phyloP scores from a whole-genome alignment of 495 filamentous ascomycete species.

The Elasticomyces elasticus region DNA sequence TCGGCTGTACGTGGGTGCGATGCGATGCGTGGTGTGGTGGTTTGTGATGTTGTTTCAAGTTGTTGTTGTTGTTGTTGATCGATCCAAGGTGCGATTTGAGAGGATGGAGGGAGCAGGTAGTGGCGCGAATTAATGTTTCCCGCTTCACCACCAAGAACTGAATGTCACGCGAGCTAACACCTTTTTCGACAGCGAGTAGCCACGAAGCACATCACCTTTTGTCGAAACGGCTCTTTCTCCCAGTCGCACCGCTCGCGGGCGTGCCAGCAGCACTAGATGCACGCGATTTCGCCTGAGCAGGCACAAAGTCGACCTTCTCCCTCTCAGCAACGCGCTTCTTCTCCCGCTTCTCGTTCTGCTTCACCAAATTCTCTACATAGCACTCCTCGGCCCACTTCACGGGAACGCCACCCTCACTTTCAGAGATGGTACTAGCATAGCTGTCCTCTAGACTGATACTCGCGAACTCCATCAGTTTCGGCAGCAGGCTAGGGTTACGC shows the following conservation, averaged over 20 bases:
- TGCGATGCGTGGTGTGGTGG: no score
- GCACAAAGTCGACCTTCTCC: conserved; percentile 68
- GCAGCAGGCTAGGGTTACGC: conserved; percentile 68
- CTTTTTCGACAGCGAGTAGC: background rate
- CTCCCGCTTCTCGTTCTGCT: conserved; percentile 50
- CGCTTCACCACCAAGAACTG: no score
- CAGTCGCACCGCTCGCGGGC: background rate
- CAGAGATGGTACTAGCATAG: conserved; percentile 63
- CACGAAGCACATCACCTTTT: background rate
- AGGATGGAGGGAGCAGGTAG: no score
- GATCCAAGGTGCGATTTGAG: no score
- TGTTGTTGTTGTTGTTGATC: no score
- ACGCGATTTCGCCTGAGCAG: conserved; percentile 28
- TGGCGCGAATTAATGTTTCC: no score
- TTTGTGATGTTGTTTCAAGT: no score
- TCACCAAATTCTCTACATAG: conserved; percentile 62
- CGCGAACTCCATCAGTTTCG: conserved; percentile 72
- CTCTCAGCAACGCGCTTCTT: conserved; percentile 45
- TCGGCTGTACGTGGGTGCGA: no score
- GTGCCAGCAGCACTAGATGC: background rate
- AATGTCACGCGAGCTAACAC: no score
- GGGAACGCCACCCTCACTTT: conserved; percentile 55
- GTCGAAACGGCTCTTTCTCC: background rate
- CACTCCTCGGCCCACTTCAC: conserved; percentile 55
- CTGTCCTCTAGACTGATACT: conserved; percentile 58